Conservation (phyloP, 2,329 filamentous ascomycete genomes). For the Annulohypoxylon truncatum region DNA sequence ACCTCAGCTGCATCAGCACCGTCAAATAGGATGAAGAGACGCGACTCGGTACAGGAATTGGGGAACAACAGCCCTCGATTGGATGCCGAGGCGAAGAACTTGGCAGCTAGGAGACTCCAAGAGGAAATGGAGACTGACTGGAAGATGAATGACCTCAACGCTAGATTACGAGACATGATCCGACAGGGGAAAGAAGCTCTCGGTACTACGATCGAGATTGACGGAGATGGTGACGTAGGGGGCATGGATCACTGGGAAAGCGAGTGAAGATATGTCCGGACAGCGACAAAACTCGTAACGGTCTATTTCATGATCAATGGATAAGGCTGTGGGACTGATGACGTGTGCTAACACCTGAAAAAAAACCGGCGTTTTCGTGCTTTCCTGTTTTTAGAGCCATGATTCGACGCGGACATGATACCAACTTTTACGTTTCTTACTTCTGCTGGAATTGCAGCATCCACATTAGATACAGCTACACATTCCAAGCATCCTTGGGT, state of each 20-base stretch:
- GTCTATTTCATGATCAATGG: neutral
- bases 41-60: constrained; percentile 42
- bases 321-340: neutral
- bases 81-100: constrained; percentile 75
- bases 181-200: constrained; percentile 88
- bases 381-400: constrained; percentile 8
- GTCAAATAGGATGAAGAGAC: constrained; percentile 35
- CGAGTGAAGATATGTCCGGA: neutral
- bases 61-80: constrained; percentile 62
- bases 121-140: constrained; percentile 84
- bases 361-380: constrained; percentile 11
- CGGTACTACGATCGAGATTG: constrained; percentile 76
- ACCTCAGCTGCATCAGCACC: constrained; percentile 56
- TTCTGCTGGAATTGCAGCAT: constrained; percentile 9
- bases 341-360: neutral
- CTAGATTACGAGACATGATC: constrained; percentile 86
- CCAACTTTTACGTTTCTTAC: constrained; percentile 13
- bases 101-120: constrained; percentile 76
- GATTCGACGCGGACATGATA: constrained; percentile 25
- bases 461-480: constrained; percentile 11
- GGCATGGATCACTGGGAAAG: constrained; percentile 32
- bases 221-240: constrained; percentile 53
- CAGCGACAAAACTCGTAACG: neutral
- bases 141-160: constrained; percentile 82
- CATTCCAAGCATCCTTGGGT: neutral